These are phyloP conservation scores for Fusarium burgessii DNA, from an alignment of 2,329 filamentous ascomycete genomes.

Conservation along the genomic window DNA sequence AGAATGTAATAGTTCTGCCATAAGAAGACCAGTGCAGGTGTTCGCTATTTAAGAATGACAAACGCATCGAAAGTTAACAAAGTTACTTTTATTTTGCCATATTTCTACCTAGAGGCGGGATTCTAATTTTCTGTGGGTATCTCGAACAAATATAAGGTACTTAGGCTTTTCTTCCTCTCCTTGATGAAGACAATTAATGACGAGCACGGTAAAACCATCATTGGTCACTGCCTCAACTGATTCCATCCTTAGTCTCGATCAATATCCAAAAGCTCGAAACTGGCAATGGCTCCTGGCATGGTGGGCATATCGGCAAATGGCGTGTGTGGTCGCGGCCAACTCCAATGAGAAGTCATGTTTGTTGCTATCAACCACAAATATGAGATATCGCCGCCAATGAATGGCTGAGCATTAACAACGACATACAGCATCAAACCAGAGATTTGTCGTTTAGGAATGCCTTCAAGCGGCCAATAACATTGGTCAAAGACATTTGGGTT, in stretches of 20 bases:
- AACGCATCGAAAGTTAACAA: not conserved
- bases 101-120: too few species aligned
- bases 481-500: not conserved
- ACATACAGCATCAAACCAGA: not conserved
- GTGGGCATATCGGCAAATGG: slow-evolving; percentile 4
- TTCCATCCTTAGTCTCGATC: slow-evolving; percentile 28
- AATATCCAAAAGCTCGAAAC: slow-evolving; percentile 5
- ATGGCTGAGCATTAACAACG: not conserved
- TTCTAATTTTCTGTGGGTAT: not conserved
- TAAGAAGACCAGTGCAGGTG: not conserved
- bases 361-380: slow-evolving; percentile 9
- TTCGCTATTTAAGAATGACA: too few species aligned
- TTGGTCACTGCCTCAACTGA: slow-evolving; percentile 25
- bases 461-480: not conserved
- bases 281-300: not conserved
- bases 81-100: not conserved
- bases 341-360: slow-evolving; percentile 8
- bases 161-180: not conserved
- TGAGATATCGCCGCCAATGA: slow-evolving; percentile 31
- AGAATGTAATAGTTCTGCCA: not conserved
- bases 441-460: slow-evolving; percentile 2
- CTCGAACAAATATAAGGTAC: not conserved
- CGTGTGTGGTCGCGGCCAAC: not conserved
- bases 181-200: not conserved
- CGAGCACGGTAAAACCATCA: slow-evolving; percentile 8